Evolutionary conservation across 257 asterid species (phyloP), one percentile per base, ranked within the genome.

Genomic region (Nicotiana undulata): DNA sequence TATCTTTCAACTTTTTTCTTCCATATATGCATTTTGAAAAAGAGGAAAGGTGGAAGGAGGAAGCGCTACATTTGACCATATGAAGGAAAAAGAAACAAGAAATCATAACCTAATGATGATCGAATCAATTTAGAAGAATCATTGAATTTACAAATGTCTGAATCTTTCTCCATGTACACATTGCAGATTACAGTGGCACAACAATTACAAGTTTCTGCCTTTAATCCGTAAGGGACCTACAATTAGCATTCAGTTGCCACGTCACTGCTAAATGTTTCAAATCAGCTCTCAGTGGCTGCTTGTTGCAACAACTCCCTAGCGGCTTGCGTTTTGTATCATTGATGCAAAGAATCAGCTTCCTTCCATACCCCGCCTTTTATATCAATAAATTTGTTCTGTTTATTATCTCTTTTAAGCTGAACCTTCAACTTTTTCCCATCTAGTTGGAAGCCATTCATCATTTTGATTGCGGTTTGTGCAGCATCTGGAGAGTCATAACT

Each of bases 351-450:
- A 82, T 82, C 77, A 44, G 59, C 56, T 22, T 44, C 59, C 15
- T 83, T 80, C 84, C 86, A 79, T 22, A 78, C 49, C 82, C 86
- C 84, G 84, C 86, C 91, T 84, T 76, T 61, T 63, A 76, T 75
- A 76, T 89, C 89, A 89, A 79, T 85, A 89, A 83, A 85, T 67
- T 84, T 89, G 77, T 49, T 92, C 81, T 89, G 88, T 81, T 92
- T 89, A 82, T 90, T 86, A 77, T 92, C 97, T 83, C 94, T 85
- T 86, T 96, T 96, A 49, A 94, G 96, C 86, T 94, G 98, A 82
- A 96, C 99, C 91, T 94, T 96, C 93, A 96, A 83, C 84, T 91
- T 94, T 85, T 94, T 96, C 77, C 98, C 97, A 60, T 91, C 98
- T 87, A 96, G 86, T 44, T 88, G 97, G 85, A 75, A 91, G 70